phyloP scores from a whole-genome alignment of 1,284 basidiomycete species.

The Lignosus rhinocerotis region DNA sequence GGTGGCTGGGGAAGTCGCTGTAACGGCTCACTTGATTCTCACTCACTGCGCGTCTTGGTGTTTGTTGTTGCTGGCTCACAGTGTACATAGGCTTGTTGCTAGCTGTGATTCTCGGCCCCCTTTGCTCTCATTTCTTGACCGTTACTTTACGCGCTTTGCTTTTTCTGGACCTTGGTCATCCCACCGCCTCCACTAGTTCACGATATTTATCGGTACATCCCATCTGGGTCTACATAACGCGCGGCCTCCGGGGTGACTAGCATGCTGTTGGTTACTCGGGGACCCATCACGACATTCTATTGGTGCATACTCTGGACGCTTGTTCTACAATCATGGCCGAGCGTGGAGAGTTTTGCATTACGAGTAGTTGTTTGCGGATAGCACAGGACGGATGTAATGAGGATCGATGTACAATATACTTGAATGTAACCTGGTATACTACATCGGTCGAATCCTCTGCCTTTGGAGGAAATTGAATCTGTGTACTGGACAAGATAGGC shows the following conservation, averaged over 20 bases:
- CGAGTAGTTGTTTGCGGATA: not conserved
- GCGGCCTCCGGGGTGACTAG: not conserved
- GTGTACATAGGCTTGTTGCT: constrained; percentile 1
- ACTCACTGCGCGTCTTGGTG: constrained; percentile 1
- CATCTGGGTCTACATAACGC: not conserved
- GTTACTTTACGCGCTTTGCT: constrained; percentile 1
- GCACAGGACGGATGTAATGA: not conserved
- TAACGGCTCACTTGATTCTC: constrained; percentile 2
- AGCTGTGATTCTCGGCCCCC: not conserved
- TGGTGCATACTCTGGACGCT: not conserved
- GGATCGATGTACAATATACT: not conserved
- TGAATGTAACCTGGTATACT: not conserved
- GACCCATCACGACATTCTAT: not conserved
- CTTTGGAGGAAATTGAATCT: no score
- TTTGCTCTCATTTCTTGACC: not conserved
- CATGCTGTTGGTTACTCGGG: not conserved
- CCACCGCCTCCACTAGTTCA: not conserved
- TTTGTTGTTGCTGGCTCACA: not conserved
- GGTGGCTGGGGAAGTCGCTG: constrained; percentile 1
- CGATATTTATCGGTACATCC: constrained; percentile 2
- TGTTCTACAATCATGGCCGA: constrained; percentile 2
- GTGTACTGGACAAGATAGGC: no score
- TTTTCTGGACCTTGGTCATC: not conserved
- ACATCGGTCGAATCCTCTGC: no score
- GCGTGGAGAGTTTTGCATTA: not conserved